These are phyloP conservation scores for Plasmodium berghei DNA, from an alignment of 169 alveolate species.

Conservation along the genomic window DNA sequence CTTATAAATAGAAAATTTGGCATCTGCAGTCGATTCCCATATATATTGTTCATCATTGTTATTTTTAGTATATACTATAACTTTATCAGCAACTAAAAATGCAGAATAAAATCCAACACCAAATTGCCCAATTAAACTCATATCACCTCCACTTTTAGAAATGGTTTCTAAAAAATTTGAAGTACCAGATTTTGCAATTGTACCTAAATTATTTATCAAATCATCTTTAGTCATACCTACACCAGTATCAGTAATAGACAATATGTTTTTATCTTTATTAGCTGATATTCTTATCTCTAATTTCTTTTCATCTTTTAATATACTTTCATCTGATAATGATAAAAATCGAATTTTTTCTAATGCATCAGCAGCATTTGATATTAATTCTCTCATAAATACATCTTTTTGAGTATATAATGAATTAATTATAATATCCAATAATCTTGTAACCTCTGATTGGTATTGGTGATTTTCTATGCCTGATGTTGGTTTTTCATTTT, in stretches of 20 bases:
- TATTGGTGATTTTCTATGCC: constrained; percentile 86
- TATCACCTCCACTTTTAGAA: constrained; percentile 95
- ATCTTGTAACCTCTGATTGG: constrained; percentile 98
- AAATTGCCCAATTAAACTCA: constrained; percentile 99
- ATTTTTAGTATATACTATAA: constrained; percentile 94
- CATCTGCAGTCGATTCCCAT: constrained; percentile 98
- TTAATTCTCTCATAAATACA: constrained; percentile 97
- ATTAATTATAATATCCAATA: constrained; percentile 99
- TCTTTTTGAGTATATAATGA: constrained; percentile 98
- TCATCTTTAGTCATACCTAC: constrained; percentile 99
- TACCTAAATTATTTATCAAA: constrained; percentile 98
- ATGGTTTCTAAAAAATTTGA: constrained; percentile 98
- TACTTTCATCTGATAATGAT: constrained; percentile 79
- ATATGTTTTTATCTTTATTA: constrained; percentile 93
- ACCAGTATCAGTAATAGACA: constrained; percentile 98
- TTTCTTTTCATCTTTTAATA: constrained; percentile 85
- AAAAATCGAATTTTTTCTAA: constrained; percentile 95
- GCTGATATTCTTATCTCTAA: constrained; percentile 95
- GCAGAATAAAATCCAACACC: constrained; percentile 99
- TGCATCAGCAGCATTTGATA: constrained; percentile 99
- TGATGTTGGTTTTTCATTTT: constrained; percentile 70
- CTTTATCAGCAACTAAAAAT: constrained; percentile 99
- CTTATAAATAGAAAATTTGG: constrained; percentile 93
- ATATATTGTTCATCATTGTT: constrained; percentile 96
- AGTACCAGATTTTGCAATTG: constrained; percentile 99